Evolutionary conservation across 768 basidiomycete genomes (phyloP), one percentile per base, ranked within the genome.

Genomic region (Tulasnella sp.): DNA sequence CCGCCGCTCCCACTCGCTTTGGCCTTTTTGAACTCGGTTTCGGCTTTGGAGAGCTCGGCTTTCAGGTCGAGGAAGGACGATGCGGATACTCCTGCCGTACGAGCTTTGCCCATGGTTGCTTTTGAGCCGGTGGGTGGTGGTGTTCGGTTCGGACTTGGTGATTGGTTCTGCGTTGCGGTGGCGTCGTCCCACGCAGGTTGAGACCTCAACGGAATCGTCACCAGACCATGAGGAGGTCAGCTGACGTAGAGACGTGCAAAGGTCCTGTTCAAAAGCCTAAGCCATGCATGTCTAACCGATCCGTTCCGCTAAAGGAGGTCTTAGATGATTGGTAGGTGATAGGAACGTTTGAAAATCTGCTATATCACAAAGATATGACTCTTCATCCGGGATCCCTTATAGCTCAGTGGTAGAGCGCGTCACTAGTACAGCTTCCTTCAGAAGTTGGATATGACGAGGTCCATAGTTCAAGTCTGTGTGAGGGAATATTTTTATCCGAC

Each of bases 11-110:
- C 89, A 16, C 85, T 80, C 12, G 85, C 86, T 76, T 89, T 91
- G 69, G 74, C 47, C 84, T 87, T 89, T 19, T 86, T 79, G 37
- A 91, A 83, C 74, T 90, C 88, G 19, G 89, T 83, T 76, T 89
- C 86, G 69, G 82, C 79, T 74, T 82, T 83, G 1, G 81, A 81
- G 1, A 87, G 78, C 69, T 86, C 82, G 8, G 84, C 88, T 74
- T 90, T 91, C 52, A 95, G 86, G 77, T 93, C 90, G n/a, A 92
- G 86, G 79, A 93, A 91, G 0, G 92, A 91, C 72, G 84, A 85
- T 4, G 89, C 84, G 74, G 87, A 90, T 77, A 91, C 84, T 8
- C 90, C 90, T 41, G 87, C 86, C 17, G 87, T 88, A 77, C 86
- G 89, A 0, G 87, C 83, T 78, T 89, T 90, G 78, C 82, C 84